These are phyloP conservation scores for Cyphellophora attinorum DNA, from an alignment of 2,329 filamentous ascomycete species.

Conservation along the genomic window DNA sequence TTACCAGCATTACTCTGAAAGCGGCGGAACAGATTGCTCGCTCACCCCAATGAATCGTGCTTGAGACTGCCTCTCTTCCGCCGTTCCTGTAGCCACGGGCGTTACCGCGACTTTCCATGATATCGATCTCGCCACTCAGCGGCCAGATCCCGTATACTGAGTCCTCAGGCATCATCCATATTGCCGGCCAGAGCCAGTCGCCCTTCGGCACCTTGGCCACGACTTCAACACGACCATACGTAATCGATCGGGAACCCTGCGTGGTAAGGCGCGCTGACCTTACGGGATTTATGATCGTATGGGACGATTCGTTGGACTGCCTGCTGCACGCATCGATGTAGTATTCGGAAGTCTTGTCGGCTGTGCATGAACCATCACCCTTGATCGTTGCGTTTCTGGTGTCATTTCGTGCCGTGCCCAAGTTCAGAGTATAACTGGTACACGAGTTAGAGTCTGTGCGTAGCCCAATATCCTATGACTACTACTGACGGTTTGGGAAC, in stretches of 20 bases:
- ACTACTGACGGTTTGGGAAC: conserved; percentile 10
- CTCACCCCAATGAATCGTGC: conserved; percentile 40
- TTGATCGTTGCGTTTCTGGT: no score
- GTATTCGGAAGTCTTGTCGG: conserved; percentile 6
- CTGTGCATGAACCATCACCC: conserved; percentile 10
- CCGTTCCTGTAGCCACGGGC: conserved; percentile 26
- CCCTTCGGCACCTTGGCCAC: conserved; percentile 43
- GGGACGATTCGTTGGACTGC: conserved; percentile 34
- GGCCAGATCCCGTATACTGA: conserved; percentile 43
- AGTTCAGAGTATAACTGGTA: conserved; percentile 26
- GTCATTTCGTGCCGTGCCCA: conserved; percentile 23
- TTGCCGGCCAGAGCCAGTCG: conserved; percentile 47
- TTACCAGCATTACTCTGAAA: conserved; percentile 5
- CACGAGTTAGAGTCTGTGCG: conserved; percentile 16
- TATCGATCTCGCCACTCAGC: conserved; percentile 44
- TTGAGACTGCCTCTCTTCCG: conserved; percentile 34
- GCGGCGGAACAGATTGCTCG: conserved; percentile 2
- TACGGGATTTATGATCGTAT: conserved; percentile 41
- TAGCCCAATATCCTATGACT: conserved; percentile 6
- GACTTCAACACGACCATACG: conserved; percentile 45
- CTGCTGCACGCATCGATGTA: conserved; percentile 15
- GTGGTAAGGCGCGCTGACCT: conserved; percentile 41
- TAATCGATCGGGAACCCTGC: conserved; percentile 36
- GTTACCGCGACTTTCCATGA: conserved; percentile 42
- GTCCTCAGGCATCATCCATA: conserved; percentile 43